Evolutionary conservation across 2,329 filamentous ascomycete species (phyloP).

Genomic region (Onygenales sp.): DNA sequence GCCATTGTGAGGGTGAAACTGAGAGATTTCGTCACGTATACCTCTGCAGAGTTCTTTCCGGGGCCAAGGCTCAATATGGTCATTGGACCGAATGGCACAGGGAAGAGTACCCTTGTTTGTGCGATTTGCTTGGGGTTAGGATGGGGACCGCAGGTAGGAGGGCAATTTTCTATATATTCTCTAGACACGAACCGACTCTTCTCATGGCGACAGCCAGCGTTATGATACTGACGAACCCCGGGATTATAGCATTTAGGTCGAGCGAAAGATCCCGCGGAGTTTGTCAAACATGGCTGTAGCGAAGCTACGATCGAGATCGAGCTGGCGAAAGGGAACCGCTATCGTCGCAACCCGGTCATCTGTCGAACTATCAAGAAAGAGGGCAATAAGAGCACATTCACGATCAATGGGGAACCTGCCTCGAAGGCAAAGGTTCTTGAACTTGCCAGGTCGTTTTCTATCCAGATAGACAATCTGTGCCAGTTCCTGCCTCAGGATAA

Average conservation of each 20-base stretch:
- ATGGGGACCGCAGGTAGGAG: constrained; percentile 56
- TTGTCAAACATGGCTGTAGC: constrained; percentile 79
- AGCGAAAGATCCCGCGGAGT: constrained; percentile 75
- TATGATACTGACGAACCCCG: constrained; percentile 5
- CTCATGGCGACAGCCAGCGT: background rate
- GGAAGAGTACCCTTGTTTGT: constrained; percentile 94
- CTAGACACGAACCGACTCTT: background rate
- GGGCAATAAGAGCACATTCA: constrained; percentile 72
- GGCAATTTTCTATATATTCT: background rate
- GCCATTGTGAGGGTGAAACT: constrained; percentile 82
- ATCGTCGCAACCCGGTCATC: constrained; percentile 59
- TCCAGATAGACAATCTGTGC: constrained; percentile 95
- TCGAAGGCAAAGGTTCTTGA: constrained; percentile 55
- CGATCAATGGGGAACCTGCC: constrained; percentile 57
- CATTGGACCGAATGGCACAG: constrained; percentile 96
- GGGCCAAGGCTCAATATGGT: constrained; percentile 96
- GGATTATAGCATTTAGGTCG: constrained; percentile 61
- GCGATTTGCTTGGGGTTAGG: constrained; percentile 91
- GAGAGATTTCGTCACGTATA: constrained; percentile 90
- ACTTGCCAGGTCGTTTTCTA: constrained; percentile 63
- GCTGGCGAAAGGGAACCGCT: constrained; percentile 54
- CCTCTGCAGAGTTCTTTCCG: constrained; percentile 78
- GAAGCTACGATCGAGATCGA: constrained; percentile 85
- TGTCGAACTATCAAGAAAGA: constrained; percentile 69
- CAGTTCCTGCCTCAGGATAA: constrained; percentile 95